Evolutionary conservation across 352 stramenopile species (phyloP).

Genomic region (Proteromonas lacertae): DNA sequence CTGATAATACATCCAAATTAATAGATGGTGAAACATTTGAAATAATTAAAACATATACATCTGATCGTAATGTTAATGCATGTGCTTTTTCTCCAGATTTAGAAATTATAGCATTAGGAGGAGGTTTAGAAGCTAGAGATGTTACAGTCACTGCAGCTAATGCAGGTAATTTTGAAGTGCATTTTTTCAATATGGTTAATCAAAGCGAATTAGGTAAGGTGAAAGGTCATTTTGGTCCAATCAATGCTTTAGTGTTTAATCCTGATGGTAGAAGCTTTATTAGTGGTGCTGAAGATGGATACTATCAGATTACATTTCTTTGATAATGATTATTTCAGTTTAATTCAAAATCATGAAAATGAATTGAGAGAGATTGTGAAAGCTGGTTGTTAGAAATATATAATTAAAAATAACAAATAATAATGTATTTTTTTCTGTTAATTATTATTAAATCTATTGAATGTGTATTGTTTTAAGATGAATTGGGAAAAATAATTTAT

Average conservation of each 20-base stretch:
- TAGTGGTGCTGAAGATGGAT: conserved; percentile 89
- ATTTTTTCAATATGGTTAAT: conserved; percentile 94
- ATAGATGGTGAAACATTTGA: conserved; percentile 20
- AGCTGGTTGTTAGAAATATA: no score
- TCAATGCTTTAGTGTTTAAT: conserved; percentile 92
- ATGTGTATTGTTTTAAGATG: no score
- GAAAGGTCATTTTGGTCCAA: conserved; percentile 94
- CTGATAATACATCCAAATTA: conserved; percentile 74
- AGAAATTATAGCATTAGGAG: conserved; percentile 58
- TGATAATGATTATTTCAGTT: conserved; percentile 55
- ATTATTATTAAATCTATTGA: no score
- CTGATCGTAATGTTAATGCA: conserved; percentile 87
- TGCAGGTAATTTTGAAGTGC: conserved; percentile 60
- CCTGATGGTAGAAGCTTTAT: conserved; percentile 86
- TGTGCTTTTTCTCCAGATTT: conserved; percentile 46
- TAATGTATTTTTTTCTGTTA: no score
- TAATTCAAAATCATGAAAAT: no score
- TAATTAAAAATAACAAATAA: no score
- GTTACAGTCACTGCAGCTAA: conserved; percentile 57
- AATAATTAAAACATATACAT: conserved; percentile 88
- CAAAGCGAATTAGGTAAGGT: conserved; percentile 89
- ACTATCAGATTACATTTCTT: conserved; percentile 87
- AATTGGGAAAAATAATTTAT: no score
- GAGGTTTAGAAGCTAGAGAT: conserved; percentile 88
- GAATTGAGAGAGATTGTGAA: no score